A percentile compares a stretch with the other conserved stretches of the same genome.
Conservation (phyloP, 257 asterid genomes). For the Rauvolfia tetraphylla region DNA sequence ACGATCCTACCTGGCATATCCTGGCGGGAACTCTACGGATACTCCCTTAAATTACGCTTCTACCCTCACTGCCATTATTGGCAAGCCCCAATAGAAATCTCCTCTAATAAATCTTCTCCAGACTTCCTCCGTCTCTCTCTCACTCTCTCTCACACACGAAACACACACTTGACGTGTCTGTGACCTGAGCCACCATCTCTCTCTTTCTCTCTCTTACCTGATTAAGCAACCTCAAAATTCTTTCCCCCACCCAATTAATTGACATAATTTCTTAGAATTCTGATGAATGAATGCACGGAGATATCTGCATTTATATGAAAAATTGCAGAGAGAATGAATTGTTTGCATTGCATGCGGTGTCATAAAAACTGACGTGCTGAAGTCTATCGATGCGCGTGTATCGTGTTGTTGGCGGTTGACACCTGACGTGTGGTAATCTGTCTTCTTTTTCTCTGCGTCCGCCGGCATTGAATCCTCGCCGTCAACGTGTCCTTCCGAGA, state of each 20-base stretch:
- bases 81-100: too few relatives aligned
- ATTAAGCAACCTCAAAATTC: slow-evolving; percentile 4
- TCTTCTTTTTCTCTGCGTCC: slow-evolving; percentile 2
- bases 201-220: neutral
- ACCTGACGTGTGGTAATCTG: slow-evolving; percentile 8
- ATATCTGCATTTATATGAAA: neutral
- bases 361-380: neutral
- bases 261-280: neutral
- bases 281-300: neutral
- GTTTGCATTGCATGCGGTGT: neutral
- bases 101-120: neutral
- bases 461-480: slow-evolving; percentile 17
- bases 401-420: slow-evolving; percentile 7
- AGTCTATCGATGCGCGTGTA: neutral
- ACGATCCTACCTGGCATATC: too few relatives aligned
- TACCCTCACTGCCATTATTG: too few relatives aligned
- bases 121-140: neutral
- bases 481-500: slow-evolving; percentile 2
- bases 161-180: neutral
- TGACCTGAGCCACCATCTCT: neutral
- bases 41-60: too few relatives aligned
- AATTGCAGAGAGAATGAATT: neutral
- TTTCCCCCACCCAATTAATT: neutral
- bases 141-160: neutral
- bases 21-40: too few relatives aligned